Conservation (phyloP, 257 asterid genomes). For the Dorcoceras hygrometricum region DNA sequence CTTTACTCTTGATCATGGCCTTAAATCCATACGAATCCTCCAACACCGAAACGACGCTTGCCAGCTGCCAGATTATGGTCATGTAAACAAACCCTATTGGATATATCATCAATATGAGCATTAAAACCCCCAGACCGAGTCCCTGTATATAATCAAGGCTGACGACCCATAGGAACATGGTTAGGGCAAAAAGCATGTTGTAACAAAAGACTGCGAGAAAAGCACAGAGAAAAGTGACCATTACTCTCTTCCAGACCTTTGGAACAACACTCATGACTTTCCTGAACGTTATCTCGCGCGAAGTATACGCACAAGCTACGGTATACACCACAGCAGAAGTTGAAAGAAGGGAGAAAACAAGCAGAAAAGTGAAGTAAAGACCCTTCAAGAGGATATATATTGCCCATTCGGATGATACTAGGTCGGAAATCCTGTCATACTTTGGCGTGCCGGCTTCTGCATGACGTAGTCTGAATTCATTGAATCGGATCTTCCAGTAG, state of each 20-base stretch:
- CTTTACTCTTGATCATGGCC: slow-evolving; percentile 53
- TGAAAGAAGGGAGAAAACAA: slow-evolving; percentile 56
- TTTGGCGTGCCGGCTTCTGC: slow-evolving; percentile 21
- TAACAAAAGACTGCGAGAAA: slow-evolving; percentile 34
- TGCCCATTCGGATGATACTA: slow-evolving; percentile 37
- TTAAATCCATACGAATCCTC: slow-evolving; percentile 53
- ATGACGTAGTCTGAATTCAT: slow-evolving; percentile 17
- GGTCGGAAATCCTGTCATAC: slow-evolving; percentile 28
- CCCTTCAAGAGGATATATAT: slow-evolving; percentile 31
- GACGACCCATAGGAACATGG: slow-evolving; percentile 10
- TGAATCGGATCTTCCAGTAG: slow-evolving; percentile 29
- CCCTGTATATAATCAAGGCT: neutral
- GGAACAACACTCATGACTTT: slow-evolving; percentile 61
- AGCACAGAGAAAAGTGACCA: slow-evolving; percentile 46
- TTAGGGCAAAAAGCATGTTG: slow-evolving; percentile 26
- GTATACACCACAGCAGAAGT: slow-evolving; percentile 66
- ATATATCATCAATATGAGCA: slow-evolving; percentile 29
- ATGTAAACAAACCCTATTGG: slow-evolving; percentile 40
- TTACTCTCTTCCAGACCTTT: slow-evolving; percentile 60
- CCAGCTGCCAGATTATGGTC: slow-evolving; percentile 56
- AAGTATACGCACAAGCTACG: slow-evolving; percentile 46
- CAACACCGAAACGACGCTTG: slow-evolving; percentile 58
- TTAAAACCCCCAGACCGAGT: slow-evolving; percentile 2
- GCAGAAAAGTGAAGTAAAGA: slow-evolving; percentile 34
- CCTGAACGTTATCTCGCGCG: slow-evolving; percentile 36